phyloP scores from a whole-genome alignment of 2,329 filamentous ascomycete species.

The Gyromitra esculenta region DNA sequence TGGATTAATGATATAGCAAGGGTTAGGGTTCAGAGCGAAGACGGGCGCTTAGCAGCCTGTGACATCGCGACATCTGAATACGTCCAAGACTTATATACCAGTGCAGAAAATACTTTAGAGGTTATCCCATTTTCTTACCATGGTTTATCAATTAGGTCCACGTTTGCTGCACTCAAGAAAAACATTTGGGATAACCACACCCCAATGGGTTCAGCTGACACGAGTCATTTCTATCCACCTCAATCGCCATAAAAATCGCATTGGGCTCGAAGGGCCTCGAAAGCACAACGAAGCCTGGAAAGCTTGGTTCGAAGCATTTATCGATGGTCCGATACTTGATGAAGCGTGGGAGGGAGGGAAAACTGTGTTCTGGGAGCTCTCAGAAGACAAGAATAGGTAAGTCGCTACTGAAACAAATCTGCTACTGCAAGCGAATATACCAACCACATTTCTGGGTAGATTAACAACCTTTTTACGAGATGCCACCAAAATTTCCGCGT shows the following conservation, averaged over 20 bases:
- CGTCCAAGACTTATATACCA: too few species aligned
- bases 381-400: not conserved
- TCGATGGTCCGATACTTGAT: not conserved
- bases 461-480: not conserved
- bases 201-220: not conserved
- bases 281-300: not conserved
- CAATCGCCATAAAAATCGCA: not conserved
- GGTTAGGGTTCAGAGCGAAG: too few species aligned
- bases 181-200: not conserved
- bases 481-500: not conserved
- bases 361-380: not conserved
- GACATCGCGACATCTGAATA: too few species aligned
- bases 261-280: not conserved
- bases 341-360: not conserved
- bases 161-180: not conserved
- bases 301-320: not conserved
- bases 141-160: not conserved
- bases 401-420: not conserved
- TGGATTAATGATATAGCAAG: too few species aligned
- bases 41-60: too few species aligned
- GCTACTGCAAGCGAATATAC: not conserved
- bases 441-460: not conserved
- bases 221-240: not conserved
- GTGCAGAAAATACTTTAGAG: not conserved
- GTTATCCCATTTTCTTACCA: not conserved